Evolutionary conservation across 495 filamentous ascomycete species (phyloP).

Genomic region (Entonaema liquescens): DNA sequence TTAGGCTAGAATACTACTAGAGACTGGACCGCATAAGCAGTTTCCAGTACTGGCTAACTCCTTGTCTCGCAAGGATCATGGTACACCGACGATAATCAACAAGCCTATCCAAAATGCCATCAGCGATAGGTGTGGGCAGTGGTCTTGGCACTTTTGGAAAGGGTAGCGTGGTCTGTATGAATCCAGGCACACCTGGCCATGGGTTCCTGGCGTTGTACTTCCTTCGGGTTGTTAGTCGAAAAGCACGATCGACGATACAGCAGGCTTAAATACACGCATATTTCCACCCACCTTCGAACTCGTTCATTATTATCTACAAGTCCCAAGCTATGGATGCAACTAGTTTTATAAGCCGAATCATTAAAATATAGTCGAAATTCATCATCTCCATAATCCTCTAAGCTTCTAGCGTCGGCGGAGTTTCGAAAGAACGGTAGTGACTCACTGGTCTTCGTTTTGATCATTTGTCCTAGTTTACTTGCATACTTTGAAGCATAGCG

Average conservation of each 20-base stretch:
- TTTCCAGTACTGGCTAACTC: constrained; percentile 29
- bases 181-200: constrained; percentile 40
- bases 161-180: constrained; percentile 37
- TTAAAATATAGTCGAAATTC: neutral
- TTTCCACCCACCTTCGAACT: constrained; percentile 33
- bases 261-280: constrained; percentile 40
- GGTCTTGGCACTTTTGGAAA: constrained; percentile 33
- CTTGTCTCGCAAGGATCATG: constrained; percentile 42
- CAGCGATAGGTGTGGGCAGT: constrained; percentile 30
- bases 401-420: neutral
- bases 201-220: constrained; percentile 40
- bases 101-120: constrained; percentile 38
- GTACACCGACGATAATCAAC: constrained; percentile 39
- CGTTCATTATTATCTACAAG: constrained; percentile 8
- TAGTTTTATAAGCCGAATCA: neutral
- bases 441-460: neutral
- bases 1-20: constrained; percentile 10
- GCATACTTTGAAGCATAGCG: neutral
- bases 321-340: constrained; percentile 15
- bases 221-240: constrained; percentile 28
- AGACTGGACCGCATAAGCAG: constrained; percentile 10
- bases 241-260: constrained; percentile 38
- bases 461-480: constrained; percentile 9
- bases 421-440: neutral
- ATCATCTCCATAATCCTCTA: neutral